Percentiles rank a stretch among this genome's conserved stretches.
These are phyloP conservation scores for Eimeria brunetti DNA, from an alignment of 169 alveolate genomes.

Conservation along the genomic window DNA sequence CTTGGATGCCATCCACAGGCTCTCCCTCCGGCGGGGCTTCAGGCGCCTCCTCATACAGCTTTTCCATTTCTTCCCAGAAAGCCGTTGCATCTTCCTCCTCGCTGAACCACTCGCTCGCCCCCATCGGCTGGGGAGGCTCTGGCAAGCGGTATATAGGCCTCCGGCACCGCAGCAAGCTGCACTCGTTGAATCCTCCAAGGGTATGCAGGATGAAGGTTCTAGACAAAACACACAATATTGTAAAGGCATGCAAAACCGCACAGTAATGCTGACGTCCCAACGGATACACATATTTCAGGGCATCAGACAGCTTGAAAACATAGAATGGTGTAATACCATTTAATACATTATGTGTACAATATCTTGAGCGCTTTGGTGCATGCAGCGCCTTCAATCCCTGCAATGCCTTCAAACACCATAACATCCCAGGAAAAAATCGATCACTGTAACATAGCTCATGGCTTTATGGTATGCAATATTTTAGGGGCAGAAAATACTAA, in stretches of 20 bases:
- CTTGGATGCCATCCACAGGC: conserved; percentile 29
- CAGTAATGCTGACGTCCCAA: neutral
- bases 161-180: conserved; percentile 51
- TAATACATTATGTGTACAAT: neutral
- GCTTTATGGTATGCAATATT: neutral
- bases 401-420: neutral
- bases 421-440: neutral
- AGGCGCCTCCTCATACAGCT: conserved; percentile 36
- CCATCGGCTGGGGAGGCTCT: conserved; percentile 56
- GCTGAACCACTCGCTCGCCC: conserved; percentile 38
- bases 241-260: neutral
- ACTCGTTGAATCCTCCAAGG: conserved; percentile 58
- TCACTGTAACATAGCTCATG: neutral
- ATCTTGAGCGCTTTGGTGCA: neutral
- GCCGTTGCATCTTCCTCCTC: neutral
- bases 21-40: conserved; percentile 45
- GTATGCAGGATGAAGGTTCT: conserved; percentile 55
- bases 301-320: neutral
- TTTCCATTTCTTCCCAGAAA: conserved; percentile 67
- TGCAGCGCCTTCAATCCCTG: neutral
- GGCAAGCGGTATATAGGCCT: conserved; percentile 48
- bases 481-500: neutral
- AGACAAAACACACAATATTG: neutral
- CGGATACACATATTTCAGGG: neutral
- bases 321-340: neutral